Conservation (phyloP, 2,329 filamentous ascomycete genomes). For the Arthrobotrys iridis region DNA sequence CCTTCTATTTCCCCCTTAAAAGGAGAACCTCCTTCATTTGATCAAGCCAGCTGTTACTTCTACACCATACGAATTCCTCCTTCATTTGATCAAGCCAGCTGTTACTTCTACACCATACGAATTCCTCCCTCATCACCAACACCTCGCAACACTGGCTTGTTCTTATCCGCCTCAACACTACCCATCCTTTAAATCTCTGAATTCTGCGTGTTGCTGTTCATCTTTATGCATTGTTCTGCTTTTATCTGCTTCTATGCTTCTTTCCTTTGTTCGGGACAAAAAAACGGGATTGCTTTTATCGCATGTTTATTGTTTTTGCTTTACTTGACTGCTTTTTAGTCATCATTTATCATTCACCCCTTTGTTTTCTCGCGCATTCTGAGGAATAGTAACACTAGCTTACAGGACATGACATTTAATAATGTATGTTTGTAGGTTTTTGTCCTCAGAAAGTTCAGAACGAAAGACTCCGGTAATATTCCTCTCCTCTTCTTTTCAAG, state of each 20-base stretch:
- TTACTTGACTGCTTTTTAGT: constrained; percentile 1
- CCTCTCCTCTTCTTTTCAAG: neutral
- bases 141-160: no score
- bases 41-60: no score
- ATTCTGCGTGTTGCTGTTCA: neutral
- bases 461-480: neutral
- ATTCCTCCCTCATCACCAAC: no score
- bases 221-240: neutral
- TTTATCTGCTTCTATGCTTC: neutral
- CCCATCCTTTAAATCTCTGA: neutral
- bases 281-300: constrained; percentile 9
- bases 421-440: neutral
- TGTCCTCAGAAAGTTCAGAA: neutral
- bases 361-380: constrained; percentile 1
- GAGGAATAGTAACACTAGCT: neutral
- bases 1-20: no score
- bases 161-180: no score
- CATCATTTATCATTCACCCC: neutral
- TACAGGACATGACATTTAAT: neutral
- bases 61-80: no score
- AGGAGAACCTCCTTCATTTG: no score
- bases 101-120: no score
- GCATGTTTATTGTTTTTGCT: constrained; percentile 8
- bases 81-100: no score
- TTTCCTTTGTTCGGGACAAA: neutral